Evolutionary conservation across 768 basidiomycete species (phyloP), one percentile per base, ranked within the genome.

Genomic region (Cantharellus cinnabarinus): DNA sequence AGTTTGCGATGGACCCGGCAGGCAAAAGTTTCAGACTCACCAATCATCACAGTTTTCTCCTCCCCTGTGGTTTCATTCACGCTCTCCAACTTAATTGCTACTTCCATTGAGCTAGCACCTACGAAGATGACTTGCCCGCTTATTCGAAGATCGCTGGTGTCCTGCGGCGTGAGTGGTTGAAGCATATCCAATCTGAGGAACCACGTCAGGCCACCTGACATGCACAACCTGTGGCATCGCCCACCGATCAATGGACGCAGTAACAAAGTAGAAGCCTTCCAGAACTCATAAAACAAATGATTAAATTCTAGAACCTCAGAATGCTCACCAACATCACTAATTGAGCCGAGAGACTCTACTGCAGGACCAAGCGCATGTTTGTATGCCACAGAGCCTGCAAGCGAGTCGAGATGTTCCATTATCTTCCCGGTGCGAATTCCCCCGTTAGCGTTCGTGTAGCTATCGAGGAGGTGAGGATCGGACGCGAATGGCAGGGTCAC

Each of bases 361-460:
- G 74, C 10, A 48, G 44, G 44, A 29, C 44, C 44, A 10, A 48
- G 44, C 44, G 29, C 44, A 69, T 89, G 86, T 67, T 86, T 83
- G 69, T 89, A 89, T 3, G 85, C 76, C 60, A 89, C 85, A 2
- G 82, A 83, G 39, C 86, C 87, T 3, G 87, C 86, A n/a, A 89
- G 71, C 2, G 84, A 85, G 66, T 90, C 87, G 41, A 89, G 73
- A 66, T 88, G 82, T 69, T 85, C 81, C 79, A 85, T 81, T 37
- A 86, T 70, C 71, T 79, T 82, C 62, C 84, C 83, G 1, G 74
- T 83, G 48, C 83, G 76, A 62, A 85, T 79, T 15, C 82, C 80
- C 15, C 84, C 84, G 35, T 74, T 73, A 0, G 81, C 81, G 65
- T 84, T 85, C 4, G 77, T 81, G 64, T 85, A 85, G 61, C 79